phyloP scores from a whole-genome alignment of 1,284 basidiomycete species.

The Pulveroboletus sp. region DNA sequence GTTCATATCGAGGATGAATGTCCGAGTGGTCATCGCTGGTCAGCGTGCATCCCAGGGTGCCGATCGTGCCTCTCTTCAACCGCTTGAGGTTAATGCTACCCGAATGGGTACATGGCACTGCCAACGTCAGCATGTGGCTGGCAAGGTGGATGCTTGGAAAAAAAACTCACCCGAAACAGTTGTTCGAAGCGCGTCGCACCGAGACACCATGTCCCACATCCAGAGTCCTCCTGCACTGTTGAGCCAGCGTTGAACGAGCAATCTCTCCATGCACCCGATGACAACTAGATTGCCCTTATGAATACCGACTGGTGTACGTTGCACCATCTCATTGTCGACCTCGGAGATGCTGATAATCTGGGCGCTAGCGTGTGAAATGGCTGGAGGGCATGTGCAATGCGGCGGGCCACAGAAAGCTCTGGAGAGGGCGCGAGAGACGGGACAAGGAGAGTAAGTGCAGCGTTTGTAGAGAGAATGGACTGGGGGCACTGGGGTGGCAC shows the following conservation, averaged over 20 bases:
- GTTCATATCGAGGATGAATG: too few relatives aligned
- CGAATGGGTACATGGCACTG: too few relatives aligned
- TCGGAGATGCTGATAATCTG: conserved; percentile 52
- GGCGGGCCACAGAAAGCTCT: conserved; percentile 43
- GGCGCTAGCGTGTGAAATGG: conserved; percentile 64
- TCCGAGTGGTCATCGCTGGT: too few relatives aligned
- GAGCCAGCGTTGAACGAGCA: conserved; percentile 19
- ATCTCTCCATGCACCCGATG: conserved; percentile 41
- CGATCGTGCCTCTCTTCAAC: too few relatives aligned
- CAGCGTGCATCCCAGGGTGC: too few relatives aligned
- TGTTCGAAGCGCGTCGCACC: too few relatives aligned
- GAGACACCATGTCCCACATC: too few relatives aligned
- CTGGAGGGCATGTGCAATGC: conserved; percentile 66
- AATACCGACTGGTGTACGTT: neutral
- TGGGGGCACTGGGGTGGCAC: conserved; percentile 48
- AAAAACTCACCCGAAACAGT: too few relatives aligned
- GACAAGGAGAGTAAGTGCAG: conserved; percentile 54
- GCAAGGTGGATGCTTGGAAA: too few relatives aligned
- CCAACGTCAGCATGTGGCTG: too few relatives aligned
- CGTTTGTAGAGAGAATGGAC: conserved; percentile 51
- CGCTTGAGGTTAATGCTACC: too few relatives aligned
- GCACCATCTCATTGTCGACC: conserved; percentile 2
- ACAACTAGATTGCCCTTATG: conserved; percentile 54
- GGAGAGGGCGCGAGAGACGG: conserved; percentile 40
- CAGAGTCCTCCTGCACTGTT: too few relatives aligned